These are phyloP conservation scores for Venturia aucupariae DNA, from an alignment of 2,329 filamentous ascomycete species.

Conservation along the genomic window DNA sequence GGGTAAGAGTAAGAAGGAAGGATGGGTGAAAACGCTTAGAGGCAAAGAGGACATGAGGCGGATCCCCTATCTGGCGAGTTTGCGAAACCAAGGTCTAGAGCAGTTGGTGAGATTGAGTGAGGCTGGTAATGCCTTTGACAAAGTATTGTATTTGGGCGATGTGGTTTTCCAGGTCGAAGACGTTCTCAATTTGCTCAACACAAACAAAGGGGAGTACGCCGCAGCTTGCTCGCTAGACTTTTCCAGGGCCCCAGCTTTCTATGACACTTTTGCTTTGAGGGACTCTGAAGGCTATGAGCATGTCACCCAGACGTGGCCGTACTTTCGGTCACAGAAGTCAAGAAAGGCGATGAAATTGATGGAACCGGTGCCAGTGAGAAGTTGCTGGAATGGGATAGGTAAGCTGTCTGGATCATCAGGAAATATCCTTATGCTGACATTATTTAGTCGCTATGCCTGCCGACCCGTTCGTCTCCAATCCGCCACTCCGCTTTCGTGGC, in stretches of 20 bases:
- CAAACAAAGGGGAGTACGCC: constrained; percentile 49
- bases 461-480: constrained; percentile 20
- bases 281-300: constrained; percentile 42
- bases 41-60: constrained; percentile 49
- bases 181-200: constrained; percentile 46
- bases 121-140: constrained; percentile 46
- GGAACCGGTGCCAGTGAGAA: constrained; percentile 48
- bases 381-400: constrained; percentile 59
- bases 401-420: constrained; percentile 29
- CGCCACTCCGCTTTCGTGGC: constrained; percentile 51
- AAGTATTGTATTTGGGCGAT: constrained; percentile 54
- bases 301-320: constrained; percentile 50
- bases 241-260: constrained; percentile 43
- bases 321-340: constrained; percentile 44
- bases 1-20: constrained; percentile 39
- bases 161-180: constrained; percentile 53
- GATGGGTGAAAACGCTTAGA: constrained; percentile 51
- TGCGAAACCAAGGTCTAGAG: constrained; percentile 54
- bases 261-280: constrained; percentile 55
- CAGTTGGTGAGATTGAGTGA: constrained; percentile 46
- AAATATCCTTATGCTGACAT: constrained; percentile 18
- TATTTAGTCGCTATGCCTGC: constrained; percentile 31
- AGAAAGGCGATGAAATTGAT: constrained; percentile 45
- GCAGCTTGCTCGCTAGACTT: constrained; percentile 56
- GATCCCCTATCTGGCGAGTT: constrained; percentile 57